A percentile compares a stretch with the other conserved stretches of the same genome.
Conservation (phyloP, 2,329 filamentous ascomycete genomes). For the Calycina marina region DNA sequence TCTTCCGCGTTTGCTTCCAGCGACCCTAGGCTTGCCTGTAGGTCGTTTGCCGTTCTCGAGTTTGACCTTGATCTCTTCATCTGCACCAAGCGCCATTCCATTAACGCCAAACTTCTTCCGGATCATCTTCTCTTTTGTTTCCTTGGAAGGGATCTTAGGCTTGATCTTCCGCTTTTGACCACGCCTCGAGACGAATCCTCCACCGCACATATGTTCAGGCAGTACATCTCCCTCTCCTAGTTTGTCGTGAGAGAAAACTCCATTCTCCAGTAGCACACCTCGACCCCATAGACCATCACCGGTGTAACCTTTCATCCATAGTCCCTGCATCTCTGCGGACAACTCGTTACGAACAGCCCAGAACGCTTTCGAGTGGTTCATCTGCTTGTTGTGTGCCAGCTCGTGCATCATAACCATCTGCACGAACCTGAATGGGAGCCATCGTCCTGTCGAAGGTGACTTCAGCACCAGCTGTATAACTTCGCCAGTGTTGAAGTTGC, state of each 20-base stretch:
- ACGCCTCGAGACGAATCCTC: constrained; percentile 51
- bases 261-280: constrained; percentile 47
- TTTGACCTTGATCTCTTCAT: constrained; percentile 39
- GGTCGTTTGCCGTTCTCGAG: constrained; percentile 34
- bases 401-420: constrained; percentile 92
- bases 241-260: constrained; percentile 40
- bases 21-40: constrained; percentile 42
- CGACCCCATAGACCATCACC: constrained; percentile 77
- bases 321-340: constrained; percentile 50
- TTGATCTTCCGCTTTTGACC: constrained; percentile 37
- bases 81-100: constrained; percentile 25
- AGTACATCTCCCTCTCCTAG: constrained; percentile 39
- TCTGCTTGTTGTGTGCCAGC: constrained; percentile 75
- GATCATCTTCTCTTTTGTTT: constrained; percentile 36
- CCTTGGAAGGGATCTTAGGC: constrained; percentile 22
- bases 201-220: constrained; percentile 65
- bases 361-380: constrained; percentile 75
- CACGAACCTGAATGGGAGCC: constrained; percentile 72
- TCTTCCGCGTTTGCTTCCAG: constrained; percentile 40
- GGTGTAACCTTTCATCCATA: constrained; percentile 59
- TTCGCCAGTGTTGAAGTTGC: constrained; percentile 84
- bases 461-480: constrained; percentile 74
- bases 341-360: constrained; percentile 68
- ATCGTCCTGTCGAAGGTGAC: constrained; percentile 45
- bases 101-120: constrained; percentile 41